Conservation (phyloP, 495 filamentous ascomycete species). For the Niebla homalea region DNA sequence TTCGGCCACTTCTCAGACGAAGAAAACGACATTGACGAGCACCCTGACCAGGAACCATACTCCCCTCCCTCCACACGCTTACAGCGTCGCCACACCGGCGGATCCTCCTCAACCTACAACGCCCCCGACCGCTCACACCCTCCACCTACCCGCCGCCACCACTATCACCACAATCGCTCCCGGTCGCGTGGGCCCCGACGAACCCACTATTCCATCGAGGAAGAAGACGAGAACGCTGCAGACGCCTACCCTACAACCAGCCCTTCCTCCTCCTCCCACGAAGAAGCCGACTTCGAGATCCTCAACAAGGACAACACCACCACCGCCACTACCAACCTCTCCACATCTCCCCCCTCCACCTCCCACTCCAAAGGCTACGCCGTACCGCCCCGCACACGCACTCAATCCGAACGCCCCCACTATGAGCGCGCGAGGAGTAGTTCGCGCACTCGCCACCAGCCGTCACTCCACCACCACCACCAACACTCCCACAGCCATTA, state of each 20-base stretch:
- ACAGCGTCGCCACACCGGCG: conserved; percentile 4
- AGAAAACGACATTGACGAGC: conserved; percentile 43
- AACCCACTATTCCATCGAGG: conserved; percentile 14
- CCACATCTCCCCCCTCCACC: conserved; percentile 17
- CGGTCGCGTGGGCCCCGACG: conserved; percentile 6
- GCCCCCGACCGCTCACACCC: conserved; percentile 28
- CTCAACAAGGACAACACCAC: conserved; percentile 27
- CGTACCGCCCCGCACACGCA: conserved; percentile 1
- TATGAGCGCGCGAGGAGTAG: conserved; percentile 6
- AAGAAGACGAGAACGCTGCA: conserved; percentile 50
- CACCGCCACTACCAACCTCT: conserved; percentile 24
- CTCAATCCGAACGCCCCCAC: conserved; percentile 6
- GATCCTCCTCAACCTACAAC: conserved; percentile 42
- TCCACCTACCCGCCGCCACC: conserved; percentile 1
- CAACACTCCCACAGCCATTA: not conserved
- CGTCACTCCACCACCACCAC: conserved; percentile 15
- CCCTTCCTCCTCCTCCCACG: conserved; percentile 8
- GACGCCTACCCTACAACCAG: conserved; percentile 4
- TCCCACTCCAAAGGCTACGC: not conserved
- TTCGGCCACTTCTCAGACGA: conserved; percentile 19
- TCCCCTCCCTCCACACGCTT: conserved; percentile 42
- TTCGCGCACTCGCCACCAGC: conserved; percentile 12
- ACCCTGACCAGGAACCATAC: conserved; percentile 50
- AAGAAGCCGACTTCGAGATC: conserved; percentile 54
- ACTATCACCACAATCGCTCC: conserved; percentile 25